Evolutionary conservation across 352 stramenopile species (phyloP).

Genomic region (Salisapilia sapeloensis): DNA sequence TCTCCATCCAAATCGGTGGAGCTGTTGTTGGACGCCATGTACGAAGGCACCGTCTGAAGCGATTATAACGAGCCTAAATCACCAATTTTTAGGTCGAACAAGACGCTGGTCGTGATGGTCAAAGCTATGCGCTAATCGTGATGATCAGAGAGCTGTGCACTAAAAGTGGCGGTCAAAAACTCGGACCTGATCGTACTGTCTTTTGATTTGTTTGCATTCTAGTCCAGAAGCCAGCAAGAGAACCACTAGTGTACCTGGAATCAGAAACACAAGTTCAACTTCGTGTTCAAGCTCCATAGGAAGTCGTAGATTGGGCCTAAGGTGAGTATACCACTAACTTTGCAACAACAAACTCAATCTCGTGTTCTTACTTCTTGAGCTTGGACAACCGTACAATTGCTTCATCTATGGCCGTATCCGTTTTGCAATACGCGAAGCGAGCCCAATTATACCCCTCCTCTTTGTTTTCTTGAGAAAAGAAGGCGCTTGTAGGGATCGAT

Average conservation of each 20-base stretch:
- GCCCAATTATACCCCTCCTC: slow-evolving; percentile 47
- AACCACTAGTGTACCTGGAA: no score
- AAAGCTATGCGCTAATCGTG: no score
- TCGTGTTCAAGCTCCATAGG: no score
- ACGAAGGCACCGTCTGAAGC: not conserved
- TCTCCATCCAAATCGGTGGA: slow-evolving; percentile 1
- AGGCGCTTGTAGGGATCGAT: slow-evolving; percentile 83
- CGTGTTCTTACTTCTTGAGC: not conserved
- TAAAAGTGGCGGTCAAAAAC: no score
- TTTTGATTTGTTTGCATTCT: not conserved
- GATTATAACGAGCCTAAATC: not conserved
- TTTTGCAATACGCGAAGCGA: slow-evolving; percentile 95
- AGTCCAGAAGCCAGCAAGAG: not conserved
- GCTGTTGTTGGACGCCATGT: not conserved
- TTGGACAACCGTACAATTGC: slow-evolving; percentile 52
- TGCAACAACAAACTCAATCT: not conserved
- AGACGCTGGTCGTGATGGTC: no score
- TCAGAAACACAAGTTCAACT: no score
- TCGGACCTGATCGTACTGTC: not conserved
- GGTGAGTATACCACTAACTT: not conserved
- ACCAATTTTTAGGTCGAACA: slow-evolving; percentile 7
- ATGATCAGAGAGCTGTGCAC: no score
- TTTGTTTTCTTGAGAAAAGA: slow-evolving; percentile 81
- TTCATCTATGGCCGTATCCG: slow-evolving; percentile 80
- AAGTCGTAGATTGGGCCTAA: no score